Evolutionary conservation across 2,329 filamentous ascomycete species (phyloP).

Genomic region (Cercospora berteroae): DNA sequence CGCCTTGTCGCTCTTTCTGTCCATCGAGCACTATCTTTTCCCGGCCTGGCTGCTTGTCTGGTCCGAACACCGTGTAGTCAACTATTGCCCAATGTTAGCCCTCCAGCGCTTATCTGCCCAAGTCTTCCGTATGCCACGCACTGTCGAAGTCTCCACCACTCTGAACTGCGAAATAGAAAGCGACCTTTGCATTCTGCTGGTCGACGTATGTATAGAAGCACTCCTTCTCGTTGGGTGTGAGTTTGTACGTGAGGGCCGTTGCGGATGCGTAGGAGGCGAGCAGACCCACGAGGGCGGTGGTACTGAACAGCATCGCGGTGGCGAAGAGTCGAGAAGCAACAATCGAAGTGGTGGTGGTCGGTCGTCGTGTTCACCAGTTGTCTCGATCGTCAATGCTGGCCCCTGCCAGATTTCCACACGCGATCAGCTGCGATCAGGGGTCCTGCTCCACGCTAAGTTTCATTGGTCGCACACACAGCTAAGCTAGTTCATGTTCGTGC

Average conservation of each 20-base stretch:
- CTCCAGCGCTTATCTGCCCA: background rate
- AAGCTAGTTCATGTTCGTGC: slow-evolving; percentile 1
- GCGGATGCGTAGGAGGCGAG: slow-evolving; percentile 71
- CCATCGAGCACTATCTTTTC: slow-evolving; percentile 81
- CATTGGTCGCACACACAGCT: background rate
- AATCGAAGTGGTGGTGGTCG: background rate
- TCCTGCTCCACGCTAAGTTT: background rate
- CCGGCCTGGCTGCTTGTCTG: slow-evolving; percentile 49
- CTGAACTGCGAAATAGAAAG: slow-evolving; percentile 99
- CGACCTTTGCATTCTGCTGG: slow-evolving; percentile 79
- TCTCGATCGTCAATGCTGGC: slow-evolving; percentile 5
- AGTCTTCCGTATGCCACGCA: slow-evolving; percentile 19
- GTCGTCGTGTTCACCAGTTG: background rate
- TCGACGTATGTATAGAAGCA: slow-evolving; percentile 88
- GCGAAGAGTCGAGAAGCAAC: background rate
- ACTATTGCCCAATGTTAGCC: slow-evolving; percentile 45
- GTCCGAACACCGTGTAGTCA: slow-evolving; percentile 84
- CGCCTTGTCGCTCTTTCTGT: slow-evolving; percentile 88
- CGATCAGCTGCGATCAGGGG: slow-evolving; percentile 3
- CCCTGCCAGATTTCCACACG: slow-evolving; percentile 6
- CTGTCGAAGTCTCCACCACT: slow-evolving; percentile 91
- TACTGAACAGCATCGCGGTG: slow-evolving; percentile 14
- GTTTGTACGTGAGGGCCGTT: slow-evolving; percentile 91
- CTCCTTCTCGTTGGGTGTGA: slow-evolving; percentile 85
- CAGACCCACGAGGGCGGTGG: slow-evolving; percentile 55